Base-by-base conservation (phyloP, 371 early-diverging fungal species). In the Zychaea mexicana region DNA sequence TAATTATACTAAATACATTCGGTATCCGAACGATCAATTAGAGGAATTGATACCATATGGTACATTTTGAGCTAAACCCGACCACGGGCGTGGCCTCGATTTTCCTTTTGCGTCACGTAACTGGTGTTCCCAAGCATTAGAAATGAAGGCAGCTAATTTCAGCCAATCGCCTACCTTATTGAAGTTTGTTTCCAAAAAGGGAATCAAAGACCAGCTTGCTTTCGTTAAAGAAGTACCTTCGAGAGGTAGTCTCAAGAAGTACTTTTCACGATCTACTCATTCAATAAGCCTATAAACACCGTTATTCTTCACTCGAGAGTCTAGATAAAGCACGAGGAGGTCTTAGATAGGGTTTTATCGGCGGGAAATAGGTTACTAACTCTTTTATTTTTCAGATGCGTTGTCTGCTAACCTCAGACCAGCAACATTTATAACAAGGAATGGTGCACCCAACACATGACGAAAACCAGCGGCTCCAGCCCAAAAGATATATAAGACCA, bases 331-430 rank as follows among this genome's bases (percentile, higher is more conserved):
- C 49, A 24, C 24, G 22, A 24, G 55, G 21, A 46, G 19, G 22
- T 46, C 4, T 38, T 46, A 33, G 56, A 56, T 42, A 56, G 38
- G 52, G 32, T 31, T 58, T 64, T 64, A 64, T 64, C 64, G 45
- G 64, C 64, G 65, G 60, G 28, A 65, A 58, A 64, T 36, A 24
- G 21, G 52, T 24, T 38, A 26, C 9, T 58, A 57, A 36, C 58
- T 64, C 57, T 13, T 31, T 58, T 52, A 49, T 64, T 64, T 57
- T 57, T 47, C 60, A 65, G 60, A 60, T 60, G 53, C 57, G 33
- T 49, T 28, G 28, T 54, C 61, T 66, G 66, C 69, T 69, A 69
- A 69, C 69, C 69, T 69, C 69, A 69, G 69, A 69, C 69, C 69
- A 69, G 69, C 52, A 57, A 64, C 57, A 54, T 60, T 64, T 63